A percentile compares a stretch with the other conserved stretches of the same genome.
phyloP scores from a whole-genome alignment of 768 basidiomycete species.

The Naganishia onofrii region DNA sequence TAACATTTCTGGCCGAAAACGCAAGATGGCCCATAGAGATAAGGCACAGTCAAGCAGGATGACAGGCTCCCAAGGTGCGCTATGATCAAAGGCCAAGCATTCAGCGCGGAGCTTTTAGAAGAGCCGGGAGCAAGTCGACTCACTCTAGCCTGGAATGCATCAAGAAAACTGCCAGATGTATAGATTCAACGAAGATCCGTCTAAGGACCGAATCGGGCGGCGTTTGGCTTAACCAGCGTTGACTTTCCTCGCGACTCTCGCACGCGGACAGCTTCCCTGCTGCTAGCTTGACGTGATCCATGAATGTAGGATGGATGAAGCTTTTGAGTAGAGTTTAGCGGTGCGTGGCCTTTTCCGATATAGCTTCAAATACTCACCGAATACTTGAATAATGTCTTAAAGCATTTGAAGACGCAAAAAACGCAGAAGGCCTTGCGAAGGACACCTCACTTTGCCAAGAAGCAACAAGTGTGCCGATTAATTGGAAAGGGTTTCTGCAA shows the following conservation, averaged over 20 bases:
- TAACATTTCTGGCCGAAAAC: conserved; percentile 35
- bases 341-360: too few species aligned
- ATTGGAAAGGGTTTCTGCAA: conserved; percentile 24
- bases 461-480: conserved; percentile 17
- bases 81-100: background rate
- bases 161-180: conserved; percentile 39
- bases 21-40: conserved; percentile 42
- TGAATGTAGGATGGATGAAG: conserved; percentile 39
- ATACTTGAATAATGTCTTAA: conserved; percentile 41
- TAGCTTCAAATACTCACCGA: too few species aligned
- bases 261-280: conserved; percentile 40
- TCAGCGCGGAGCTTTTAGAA: background rate
- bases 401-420: conserved; percentile 34
- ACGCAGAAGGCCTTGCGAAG: conserved; percentile 18
- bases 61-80: conserved; percentile 39
- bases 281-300: conserved; percentile 38
- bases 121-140: background rate
- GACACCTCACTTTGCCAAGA: conserved; percentile 24
- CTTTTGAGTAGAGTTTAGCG: too few species aligned
- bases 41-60: conserved; percentile 45
- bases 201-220: background rate
- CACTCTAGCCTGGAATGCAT: conserved; percentile 38
- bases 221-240: conserved; percentile 37
- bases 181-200: conserved; percentile 30
- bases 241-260: conserved; percentile 31